Evolutionary conservation across 768 basidiomycete genomes (phyloP), one percentile per base, ranked within the genome.

Genomic region (Mycena alexandri): DNA sequence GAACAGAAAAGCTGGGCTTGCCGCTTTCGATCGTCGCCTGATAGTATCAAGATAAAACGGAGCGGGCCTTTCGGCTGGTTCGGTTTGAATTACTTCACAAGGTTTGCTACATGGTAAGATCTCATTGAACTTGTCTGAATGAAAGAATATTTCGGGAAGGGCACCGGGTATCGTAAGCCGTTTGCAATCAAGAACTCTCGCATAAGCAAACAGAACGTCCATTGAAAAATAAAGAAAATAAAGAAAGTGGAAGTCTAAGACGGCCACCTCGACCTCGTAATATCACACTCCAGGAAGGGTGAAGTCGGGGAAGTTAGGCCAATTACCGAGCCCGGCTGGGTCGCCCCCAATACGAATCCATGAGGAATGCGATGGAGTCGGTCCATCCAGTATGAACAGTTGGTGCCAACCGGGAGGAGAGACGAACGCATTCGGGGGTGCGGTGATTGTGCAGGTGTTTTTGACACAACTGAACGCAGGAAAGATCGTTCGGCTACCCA

Each of bases 301-400:
- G 36, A 71, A 71, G 16, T 55, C 71, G 9, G 67, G 61, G 6
- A 71, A 17, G 53, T 69, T 57, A 4, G 71, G 86, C 87, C 86
- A 88, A 61, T 87, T 84, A 0, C 86, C 87, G 6, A 88, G 74
- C 50, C 70, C 12, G 0, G 75, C 85, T 0, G 86, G 87, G 65
- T 89, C 88, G 0, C 84, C 85, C 0, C 87, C 87, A 47, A 89
- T 83, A 21, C 87, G 82, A 8, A 89, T 78, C 79, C 82, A 85
- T 17, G 78, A 70, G 22, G 86, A 85, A 48, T 82, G 81, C 29
- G 84, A 86, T 3, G 88, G 88, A 19, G 86, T 85, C 44, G 86
- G 85, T 2, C 86, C 86, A 53, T 87, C 87, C 34, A 89, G 77
- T n/a, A 89, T 76, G 68, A 83, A 89, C 16, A 89, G 54, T 69